A percentile compares a stretch with the other conserved stretches of the same genome.
phyloP scores from a whole-genome alignment of 768 basidiomycete species.

The Boletus rubropictus region DNA sequence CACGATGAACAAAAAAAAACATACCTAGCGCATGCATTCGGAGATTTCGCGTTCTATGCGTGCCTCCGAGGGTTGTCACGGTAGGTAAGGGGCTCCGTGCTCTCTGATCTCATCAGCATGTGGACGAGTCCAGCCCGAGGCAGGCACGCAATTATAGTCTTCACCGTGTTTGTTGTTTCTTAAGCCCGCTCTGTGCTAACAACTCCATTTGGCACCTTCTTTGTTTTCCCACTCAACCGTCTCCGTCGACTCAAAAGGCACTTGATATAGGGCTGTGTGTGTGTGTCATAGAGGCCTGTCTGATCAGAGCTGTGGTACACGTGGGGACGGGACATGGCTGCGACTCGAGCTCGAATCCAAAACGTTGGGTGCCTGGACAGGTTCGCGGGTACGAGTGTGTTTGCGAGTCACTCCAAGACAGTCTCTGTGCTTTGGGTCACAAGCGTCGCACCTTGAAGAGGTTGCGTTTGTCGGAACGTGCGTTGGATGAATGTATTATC shows the following conservation, averaged over 20 bases:
- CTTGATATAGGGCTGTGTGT: slow-evolving; percentile 52
- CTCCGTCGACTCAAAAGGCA: slow-evolving; percentile 52
- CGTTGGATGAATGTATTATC: not conserved
- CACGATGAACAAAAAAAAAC: not conserved
- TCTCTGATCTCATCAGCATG: slow-evolving; percentile 2
- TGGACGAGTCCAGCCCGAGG: not conserved
- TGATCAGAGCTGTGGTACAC: slow-evolving; percentile 41
- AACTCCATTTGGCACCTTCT: slow-evolving; percentile 19
- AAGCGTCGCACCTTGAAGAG: too few relatives aligned
- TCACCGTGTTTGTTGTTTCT: slow-evolving; percentile 45
- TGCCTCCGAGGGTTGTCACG: slow-evolving; percentile 1
- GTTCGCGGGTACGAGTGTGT: not conserved
- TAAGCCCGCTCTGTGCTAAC: slow-evolving; percentile 30
- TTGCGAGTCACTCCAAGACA: not conserved
- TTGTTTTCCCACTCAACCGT: slow-evolving; percentile 14
- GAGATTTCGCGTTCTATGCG: not conserved
- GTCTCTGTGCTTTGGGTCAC: not conserved
- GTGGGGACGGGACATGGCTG: not conserved
- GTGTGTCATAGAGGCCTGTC: slow-evolving; percentile 39
- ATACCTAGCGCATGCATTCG: not conserved
- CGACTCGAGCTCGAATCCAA: not conserved
- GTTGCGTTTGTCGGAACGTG: not conserved
- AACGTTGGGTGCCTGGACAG: not conserved
- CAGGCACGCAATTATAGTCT: not conserved
- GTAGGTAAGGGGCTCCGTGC: not conserved